These are phyloP conservation scores for Zarea fungicola DNA, from an alignment of 2,329 filamentous ascomycete genomes.

Conservation along the genomic window DNA sequence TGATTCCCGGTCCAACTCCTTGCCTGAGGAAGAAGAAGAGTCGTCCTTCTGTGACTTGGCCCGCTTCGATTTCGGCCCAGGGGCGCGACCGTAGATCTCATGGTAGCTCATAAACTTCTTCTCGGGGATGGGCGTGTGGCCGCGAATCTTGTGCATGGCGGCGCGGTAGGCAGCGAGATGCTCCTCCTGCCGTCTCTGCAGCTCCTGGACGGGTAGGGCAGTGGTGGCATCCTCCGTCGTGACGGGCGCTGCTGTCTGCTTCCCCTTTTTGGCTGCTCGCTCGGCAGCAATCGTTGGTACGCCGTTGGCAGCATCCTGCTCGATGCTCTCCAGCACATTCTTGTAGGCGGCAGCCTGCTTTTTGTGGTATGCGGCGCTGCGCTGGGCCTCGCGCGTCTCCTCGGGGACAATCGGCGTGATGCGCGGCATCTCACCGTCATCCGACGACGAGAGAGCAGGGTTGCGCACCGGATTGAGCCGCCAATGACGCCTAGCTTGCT, in stretches of 20 bases:
- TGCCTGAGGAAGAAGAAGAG: no score
- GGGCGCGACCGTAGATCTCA: slow-evolving; percentile 23
- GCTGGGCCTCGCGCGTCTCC: slow-evolving; percentile 22
- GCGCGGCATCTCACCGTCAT: slow-evolving; percentile 17
- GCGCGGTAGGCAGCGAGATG: slow-evolving; percentile 23
- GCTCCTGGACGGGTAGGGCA: slow-evolving; percentile 12
- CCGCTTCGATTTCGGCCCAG: slow-evolving; percentile 10
- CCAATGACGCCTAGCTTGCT: slow-evolving; percentile 29
- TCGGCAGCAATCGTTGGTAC: neutral
- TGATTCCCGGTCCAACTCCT: no score
- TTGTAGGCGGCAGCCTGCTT: slow-evolving; percentile 25
- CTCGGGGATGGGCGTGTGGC: slow-evolving; percentile 20
- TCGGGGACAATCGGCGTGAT: slow-evolving; percentile 18
- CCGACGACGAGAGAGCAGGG: slow-evolving; percentile 16
- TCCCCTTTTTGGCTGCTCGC: neutral
- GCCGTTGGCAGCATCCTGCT: slow-evolving; percentile 17
- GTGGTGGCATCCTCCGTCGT: neutral
- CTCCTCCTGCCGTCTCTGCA: slow-evolving; percentile 21
- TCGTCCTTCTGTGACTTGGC: neutral
- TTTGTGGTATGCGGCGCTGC: slow-evolving; percentile 24
- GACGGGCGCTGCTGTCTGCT: neutral
- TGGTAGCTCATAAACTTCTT: slow-evolving; percentile 25
- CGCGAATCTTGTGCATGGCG: slow-evolving; percentile 26
- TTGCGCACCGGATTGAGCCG: slow-evolving; percentile 25
- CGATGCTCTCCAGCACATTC: slow-evolving; percentile 19